phyloP scores from a whole-genome alignment of 1,284 basidiomycete genomes.

The Pyrrhoderma noxium region DNA sequence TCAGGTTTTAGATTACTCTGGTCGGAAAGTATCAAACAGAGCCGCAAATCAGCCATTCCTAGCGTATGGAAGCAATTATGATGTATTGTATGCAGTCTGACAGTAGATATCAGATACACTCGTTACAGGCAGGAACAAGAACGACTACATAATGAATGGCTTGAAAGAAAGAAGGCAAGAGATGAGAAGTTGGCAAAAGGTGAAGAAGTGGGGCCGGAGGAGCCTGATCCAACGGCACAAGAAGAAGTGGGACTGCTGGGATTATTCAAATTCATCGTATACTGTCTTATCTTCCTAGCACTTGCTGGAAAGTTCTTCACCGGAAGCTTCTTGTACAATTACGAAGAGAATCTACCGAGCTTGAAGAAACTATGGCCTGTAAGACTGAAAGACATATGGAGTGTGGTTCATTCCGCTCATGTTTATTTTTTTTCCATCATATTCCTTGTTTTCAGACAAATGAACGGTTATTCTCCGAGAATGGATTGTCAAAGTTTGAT shows the following conservation, averaged over 20 bases:
- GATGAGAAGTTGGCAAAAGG: constrained; percentile 67
- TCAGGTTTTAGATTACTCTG: constrained; percentile 30
- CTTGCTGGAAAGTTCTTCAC: constrained; percentile 76
- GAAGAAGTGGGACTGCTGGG: constrained; percentile 57
- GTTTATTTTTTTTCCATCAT: neutral
- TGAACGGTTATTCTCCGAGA: constrained; percentile 69
- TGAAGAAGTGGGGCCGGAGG: constrained; percentile 63
- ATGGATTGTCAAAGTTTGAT: constrained; percentile 64
- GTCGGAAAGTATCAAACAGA: constrained; percentile 67
- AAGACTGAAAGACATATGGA: too few species aligned
- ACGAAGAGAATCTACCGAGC: constrained; percentile 51
- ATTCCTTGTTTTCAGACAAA: constrained; percentile 33
- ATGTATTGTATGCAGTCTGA: too few species aligned
- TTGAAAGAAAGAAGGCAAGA: constrained; percentile 60
- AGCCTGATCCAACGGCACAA: constrained; percentile 62
- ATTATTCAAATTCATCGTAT: constrained; percentile 61
- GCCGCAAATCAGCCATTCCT: constrained; percentile 76
- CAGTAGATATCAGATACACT: constrained; percentile 44
- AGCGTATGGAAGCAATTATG: constrained; percentile 41
- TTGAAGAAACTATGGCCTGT: constrained; percentile 59
- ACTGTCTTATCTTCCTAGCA: constrained; percentile 42
- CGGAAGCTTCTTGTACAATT: constrained; percentile 74
- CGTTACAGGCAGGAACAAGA: constrained; percentile 59
- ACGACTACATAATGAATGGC: constrained; percentile 56
- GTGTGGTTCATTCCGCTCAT: too few species aligned